A percentile compares a stretch with the other conserved stretches of the same genome.
Conservation (phyloP, 495 filamentous ascomycete genomes). For the Aspergillus wentii region DNA sequence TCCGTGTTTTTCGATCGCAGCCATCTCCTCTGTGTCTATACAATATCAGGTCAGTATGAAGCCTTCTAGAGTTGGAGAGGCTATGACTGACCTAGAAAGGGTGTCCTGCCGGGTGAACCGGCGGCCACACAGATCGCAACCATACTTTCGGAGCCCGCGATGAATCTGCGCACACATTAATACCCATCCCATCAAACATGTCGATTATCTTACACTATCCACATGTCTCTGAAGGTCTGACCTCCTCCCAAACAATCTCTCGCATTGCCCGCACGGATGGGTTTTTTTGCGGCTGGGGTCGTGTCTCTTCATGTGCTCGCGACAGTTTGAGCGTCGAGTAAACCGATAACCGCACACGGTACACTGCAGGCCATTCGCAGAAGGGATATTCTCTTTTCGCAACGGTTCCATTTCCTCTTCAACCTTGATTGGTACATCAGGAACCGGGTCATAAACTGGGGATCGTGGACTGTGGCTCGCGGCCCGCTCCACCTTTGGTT, state of each 20-base stretch:
- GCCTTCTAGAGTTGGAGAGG: background rate
- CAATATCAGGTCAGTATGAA: constrained; percentile 2
- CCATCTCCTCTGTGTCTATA: constrained; percentile 16
- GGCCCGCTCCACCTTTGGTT: background rate
- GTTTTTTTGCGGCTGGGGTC: constrained; percentile 68
- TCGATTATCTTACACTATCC: constrained; percentile 72
- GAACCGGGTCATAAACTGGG: too few relatives aligned
- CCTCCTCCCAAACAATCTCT: constrained; percentile 49
- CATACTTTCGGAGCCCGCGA: constrained; percentile 64
- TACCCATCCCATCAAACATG: too few relatives aligned
- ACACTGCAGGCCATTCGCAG: constrained; percentile 59
- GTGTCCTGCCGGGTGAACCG: constrained; percentile 82
- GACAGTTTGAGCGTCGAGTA: constrained; percentile 84
- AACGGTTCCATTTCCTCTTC: too few relatives aligned
- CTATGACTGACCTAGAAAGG: constrained; percentile 60
- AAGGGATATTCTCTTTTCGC: constrained; percentile 7
- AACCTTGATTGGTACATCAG: too few relatives aligned
- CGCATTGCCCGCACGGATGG: constrained; percentile 62
- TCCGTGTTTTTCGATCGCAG: constrained; percentile 3
- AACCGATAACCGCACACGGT: constrained; percentile 75
- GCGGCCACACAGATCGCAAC: constrained; percentile 66
- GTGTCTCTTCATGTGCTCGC: constrained; percentile 86
- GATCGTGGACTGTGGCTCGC: background rate
- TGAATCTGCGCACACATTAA: too few relatives aligned
- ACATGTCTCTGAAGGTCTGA: constrained; percentile 81